Evolutionary conservation across 2,329 filamentous ascomycete genomes (phyloP).

Genomic region (Conoideocrella luteorostrata): DNA sequence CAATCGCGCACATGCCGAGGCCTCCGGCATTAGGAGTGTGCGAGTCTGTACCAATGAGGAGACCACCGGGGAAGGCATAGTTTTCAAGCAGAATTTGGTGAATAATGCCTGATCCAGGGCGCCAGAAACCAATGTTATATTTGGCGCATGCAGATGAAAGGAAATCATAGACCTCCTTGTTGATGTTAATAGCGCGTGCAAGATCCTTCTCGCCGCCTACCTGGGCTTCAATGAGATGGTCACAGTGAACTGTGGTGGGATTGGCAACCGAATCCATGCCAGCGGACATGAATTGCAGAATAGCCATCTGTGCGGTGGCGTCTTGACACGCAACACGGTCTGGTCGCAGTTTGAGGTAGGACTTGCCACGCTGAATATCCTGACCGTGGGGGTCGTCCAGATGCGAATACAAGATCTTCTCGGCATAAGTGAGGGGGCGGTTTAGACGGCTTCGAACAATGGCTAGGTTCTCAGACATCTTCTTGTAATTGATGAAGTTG

Average conservation of each 20-base stretch:
- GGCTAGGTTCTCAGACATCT: conserved; percentile 95
- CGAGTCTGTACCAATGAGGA: conserved; percentile 95
- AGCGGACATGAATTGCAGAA: conserved; percentile 98
- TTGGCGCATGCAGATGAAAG: conserved; percentile 88
- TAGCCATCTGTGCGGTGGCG: conserved; percentile 99
- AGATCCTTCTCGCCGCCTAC: conserved; percentile 90
- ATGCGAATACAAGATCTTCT: conserved; percentile 99
- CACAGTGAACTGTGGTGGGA: conserved; percentile 93
- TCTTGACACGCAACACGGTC: conserved; percentile 99
- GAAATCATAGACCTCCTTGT: conserved; percentile 99
- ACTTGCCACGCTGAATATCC: conserved; percentile 91
- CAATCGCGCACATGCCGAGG: conserved; percentile 90
- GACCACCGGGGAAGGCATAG: conserved; percentile 97
- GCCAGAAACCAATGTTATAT: conserved; percentile 99
- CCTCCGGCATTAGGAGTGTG: conserved; percentile 97
- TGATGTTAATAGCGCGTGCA: conserved; percentile 81
- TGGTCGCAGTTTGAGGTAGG: conserved; percentile 93
- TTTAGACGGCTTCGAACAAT: conserved; percentile 87
- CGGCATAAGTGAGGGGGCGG: conserved; percentile 86
- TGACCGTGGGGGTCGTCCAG: conserved; percentile 94
- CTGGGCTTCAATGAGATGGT: conserved; percentile 98
- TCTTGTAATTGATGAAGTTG: conserved; percentile 99
- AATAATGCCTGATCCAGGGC: conserved; percentile 96
- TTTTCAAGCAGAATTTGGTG: conserved; percentile 98
- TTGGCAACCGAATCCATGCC: conserved; percentile 94